Percentiles rank a stretch among this genome's conserved stretches.
These are phyloP conservation scores for Amauroascus niger DNA, from an alignment of 2,329 filamentous ascomycete genomes.

Conservation along the genomic window DNA sequence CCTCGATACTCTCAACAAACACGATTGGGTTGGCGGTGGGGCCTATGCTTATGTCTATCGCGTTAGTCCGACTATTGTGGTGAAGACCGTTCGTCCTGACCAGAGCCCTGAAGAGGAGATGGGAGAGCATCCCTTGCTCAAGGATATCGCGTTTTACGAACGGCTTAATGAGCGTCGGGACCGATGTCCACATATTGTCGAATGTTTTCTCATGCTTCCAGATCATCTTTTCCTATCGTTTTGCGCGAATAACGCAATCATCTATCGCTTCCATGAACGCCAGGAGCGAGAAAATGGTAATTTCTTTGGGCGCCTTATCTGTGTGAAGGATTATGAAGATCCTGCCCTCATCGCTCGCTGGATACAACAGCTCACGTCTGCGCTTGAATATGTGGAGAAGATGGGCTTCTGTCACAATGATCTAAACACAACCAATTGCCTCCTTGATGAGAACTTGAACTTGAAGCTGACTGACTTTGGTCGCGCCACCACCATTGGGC, in stretches of 20 bases:
- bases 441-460: slow-evolving; percentile 16
- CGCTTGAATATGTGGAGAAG: slow-evolving; percentile 18
- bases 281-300: slow-evolving; percentile 14
- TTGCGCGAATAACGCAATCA: not conserved
- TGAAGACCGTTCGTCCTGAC: slow-evolving; percentile 15
- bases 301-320: slow-evolving; percentile 11
- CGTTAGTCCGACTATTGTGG: slow-evolving; percentile 17
- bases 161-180: not conserved
- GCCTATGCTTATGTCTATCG: slow-evolving; percentile 12
- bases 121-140: not conserved
- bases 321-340: slow-evolving; percentile 18
- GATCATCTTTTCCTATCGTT: not conserved
- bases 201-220: not conserved
- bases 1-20: not conserved
- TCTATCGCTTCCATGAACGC: slow-evolving; percentile 4
- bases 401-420: slow-evolving; percentile 18
- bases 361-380: slow-evolving; percentile 18
- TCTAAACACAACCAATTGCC: slow-evolving; percentile 13
- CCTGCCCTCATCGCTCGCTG: slow-evolving; percentile 17
- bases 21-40: slow-evolving; percentile 13
- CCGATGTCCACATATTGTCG: not conserved
- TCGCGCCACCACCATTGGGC: slow-evolving; percentile 17
- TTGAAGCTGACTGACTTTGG: slow-evolving; percentile 17
- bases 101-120: slow-evolving; percentile 1
- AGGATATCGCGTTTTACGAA: not conserved